Evolutionary conservation across 2,329 filamentous ascomycete species (phyloP).

Genomic region (Aspergillus terreus): DNA sequence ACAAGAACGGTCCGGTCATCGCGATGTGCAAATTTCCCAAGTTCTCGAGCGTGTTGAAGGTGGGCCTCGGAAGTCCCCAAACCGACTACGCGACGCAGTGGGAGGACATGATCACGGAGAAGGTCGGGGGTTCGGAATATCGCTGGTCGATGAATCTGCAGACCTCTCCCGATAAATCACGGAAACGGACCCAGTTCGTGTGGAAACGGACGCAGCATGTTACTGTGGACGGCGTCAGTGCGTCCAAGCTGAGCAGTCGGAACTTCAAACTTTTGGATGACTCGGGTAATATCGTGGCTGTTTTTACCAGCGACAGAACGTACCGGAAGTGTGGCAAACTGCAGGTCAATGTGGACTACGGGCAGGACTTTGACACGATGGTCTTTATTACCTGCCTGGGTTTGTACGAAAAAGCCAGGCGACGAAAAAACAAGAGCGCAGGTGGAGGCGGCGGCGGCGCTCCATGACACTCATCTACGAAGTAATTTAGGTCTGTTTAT

Average conservation of each 20-base stretch:
- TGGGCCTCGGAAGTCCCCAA: background rate
- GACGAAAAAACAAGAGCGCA: background rate
- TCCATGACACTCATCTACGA: background rate
- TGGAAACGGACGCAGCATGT: background rate
- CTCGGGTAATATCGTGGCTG: background rate
- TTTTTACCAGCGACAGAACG: background rate
- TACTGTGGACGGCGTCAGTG: background rate
- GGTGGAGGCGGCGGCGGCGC: background rate
- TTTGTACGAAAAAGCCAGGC: background rate
- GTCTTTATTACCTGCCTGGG: background rate
- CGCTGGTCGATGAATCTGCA: background rate
- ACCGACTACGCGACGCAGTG: background rate
- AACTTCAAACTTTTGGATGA: background rate
- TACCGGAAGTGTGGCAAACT: background rate
- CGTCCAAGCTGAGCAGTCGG: background rate
- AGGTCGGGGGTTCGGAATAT: background rate
- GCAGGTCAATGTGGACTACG: background rate
- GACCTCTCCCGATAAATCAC: background rate
- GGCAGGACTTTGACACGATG: background rate
- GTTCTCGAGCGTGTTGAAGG: background rate
- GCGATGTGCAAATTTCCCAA: background rate
- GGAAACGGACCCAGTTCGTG: background rate
- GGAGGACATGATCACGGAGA: background rate
- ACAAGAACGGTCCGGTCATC: background rate
- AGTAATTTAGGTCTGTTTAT: background rate